Percentiles rank a stretch among this genome's conserved stretches.
Evolutionary conservation across 192 early-diverging fungal genomes (phyloP).

Genomic region (Pilaira anomala): DNA sequence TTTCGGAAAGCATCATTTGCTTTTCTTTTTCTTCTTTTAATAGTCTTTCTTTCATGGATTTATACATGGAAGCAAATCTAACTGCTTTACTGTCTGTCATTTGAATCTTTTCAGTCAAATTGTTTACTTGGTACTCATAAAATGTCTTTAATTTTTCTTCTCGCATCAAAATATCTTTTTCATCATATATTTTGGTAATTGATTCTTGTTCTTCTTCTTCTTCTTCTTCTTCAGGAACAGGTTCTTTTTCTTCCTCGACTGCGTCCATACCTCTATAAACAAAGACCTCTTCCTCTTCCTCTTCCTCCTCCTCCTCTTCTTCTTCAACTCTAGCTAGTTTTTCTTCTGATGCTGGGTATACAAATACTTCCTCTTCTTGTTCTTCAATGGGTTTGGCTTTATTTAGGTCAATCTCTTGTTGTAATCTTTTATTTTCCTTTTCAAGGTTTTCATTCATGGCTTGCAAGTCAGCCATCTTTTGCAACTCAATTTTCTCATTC

Average conservation of each 20-base stretch:
- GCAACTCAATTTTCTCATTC: slow-evolving; percentile 3
- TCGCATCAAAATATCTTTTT: background rate
- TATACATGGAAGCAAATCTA: slow-evolving; percentile 34
- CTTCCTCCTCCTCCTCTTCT: slow-evolving; percentile 27
- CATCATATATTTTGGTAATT: background rate
- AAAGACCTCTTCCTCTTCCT: slow-evolving; percentile 35
- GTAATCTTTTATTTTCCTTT: slow-evolving; percentile 2
- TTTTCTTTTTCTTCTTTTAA: slow-evolving; percentile 25
- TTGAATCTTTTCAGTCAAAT: slow-evolving; percentile 33
- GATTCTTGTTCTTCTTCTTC: background rate
- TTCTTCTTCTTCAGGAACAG: background rate
- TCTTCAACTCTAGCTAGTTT: background rate
- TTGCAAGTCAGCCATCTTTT: slow-evolving; percentile 12
- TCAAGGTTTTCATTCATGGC: background rate
- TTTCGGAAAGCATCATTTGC: slow-evolving; percentile 13
- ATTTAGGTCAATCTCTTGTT: slow-evolving; percentile 4
- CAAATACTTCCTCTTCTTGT: slow-evolving; percentile 28
- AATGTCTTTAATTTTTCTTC: slow-evolving; percentile 2
- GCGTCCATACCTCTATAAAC: slow-evolving; percentile 17
- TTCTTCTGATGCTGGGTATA: slow-evolving; percentile 21
- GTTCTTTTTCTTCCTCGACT: background rate
- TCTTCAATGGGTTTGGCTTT: slow-evolving; percentile 12
- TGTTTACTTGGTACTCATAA: slow-evolving; percentile 21
- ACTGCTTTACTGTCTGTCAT: slow-evolving; percentile 40
- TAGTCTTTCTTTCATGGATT: slow-evolving; percentile 35